Percentiles rank a stretch among this genome's conserved stretches.
Conservation (phyloP, 208 protist genomes). For the Leishmania major region DNA sequence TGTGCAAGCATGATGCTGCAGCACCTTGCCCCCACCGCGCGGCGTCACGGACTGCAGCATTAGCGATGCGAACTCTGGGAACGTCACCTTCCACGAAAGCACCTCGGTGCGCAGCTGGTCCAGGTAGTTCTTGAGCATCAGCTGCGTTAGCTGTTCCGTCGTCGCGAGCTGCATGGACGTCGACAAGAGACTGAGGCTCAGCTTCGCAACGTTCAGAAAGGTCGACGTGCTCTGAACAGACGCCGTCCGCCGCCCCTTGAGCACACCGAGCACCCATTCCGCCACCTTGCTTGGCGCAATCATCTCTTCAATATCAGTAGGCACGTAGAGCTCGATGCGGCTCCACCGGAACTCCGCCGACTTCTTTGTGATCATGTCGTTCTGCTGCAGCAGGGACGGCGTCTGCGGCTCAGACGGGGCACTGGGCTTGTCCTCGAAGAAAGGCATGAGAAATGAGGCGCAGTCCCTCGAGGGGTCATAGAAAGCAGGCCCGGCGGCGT, state of each 20-base stretch:
- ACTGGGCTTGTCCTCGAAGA: constrained; percentile 33
- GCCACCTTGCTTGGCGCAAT: constrained; percentile 23
- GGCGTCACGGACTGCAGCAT: constrained; percentile 69
- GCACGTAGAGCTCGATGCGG: constrained; percentile 30
- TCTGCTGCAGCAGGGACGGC: constrained; percentile 17
- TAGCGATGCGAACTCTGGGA: constrained; percentile 56
- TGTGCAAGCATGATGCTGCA: constrained; percentile 68
- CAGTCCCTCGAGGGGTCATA: constrained; percentile 32
- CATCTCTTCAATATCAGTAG: constrained; percentile 25
- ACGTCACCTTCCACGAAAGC: constrained; percentile 55
- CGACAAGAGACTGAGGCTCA: constrained; percentile 70
- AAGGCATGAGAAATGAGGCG: constrained; percentile 18
- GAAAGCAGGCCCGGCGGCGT: constrained; percentile 43
- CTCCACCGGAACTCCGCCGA: constrained; percentile 29
- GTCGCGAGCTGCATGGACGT: constrained; percentile 65
- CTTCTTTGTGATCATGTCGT: constrained; percentile 29
- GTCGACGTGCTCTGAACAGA: constrained; percentile 15
- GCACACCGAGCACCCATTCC: constrained; percentile 31
- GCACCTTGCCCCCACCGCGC: constrained; percentile 45
- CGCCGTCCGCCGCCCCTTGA: constrained; percentile 30
- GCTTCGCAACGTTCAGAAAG: constrained; percentile 53
- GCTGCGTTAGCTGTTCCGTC: constrained; percentile 49
- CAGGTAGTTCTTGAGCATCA: constrained; percentile 47
- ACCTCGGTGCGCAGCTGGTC: constrained; percentile 50
- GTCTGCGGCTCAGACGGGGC: background rate